Evolutionary conservation across 2,329 filamentous ascomycete genomes (phyloP), one percentile per base, ranked within the genome.

Genomic region (Cyanodermella asteris): DNA sequence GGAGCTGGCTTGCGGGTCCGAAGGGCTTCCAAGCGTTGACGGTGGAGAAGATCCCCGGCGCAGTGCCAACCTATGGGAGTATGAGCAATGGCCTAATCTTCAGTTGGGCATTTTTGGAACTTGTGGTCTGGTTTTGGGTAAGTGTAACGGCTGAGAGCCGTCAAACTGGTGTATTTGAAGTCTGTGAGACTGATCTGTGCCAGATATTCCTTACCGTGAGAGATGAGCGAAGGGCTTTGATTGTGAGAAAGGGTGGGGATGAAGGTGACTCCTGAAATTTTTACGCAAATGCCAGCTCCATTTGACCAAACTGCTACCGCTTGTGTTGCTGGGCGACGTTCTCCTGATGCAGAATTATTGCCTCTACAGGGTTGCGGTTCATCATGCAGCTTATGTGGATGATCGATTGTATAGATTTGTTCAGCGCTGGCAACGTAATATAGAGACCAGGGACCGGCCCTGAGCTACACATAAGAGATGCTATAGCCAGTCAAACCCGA

Each of bases 61-160:
- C 23, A 19, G 22, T 27, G 31, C 33, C 23, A 26, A 43, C 31
- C 26, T 38, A 33, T 24, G 72, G 81, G 33, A 62, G 64, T 13
- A 48, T 91, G 38, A 80, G 82, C 53, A 91, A 90, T 44, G 65
- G 78, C 25, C 55, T 91, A 20, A 66, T 91, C 20, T 90, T 93
- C 43, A 70, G 74, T 1, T 87, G 80, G 49, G 69, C 68, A 6
- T 87, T 91, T 39, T 42, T 91, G 41, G 82, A 93, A 55, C 65
- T 78, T 45, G 57, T 78, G 36, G 62, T 64, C 32, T 91, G 81
- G 78, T 81, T 91, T 47, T 91, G 81, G 81, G 68, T 68, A 43
- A 33, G 55, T 45, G 9, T 7, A 21, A 5, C 2, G 23, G 20
- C 26, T 26, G 18, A 22, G 15, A 5, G 7, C 7, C 10, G 15